Percentiles rank a stretch among this genome's conserved stretches.
phyloP scores from a whole-genome alignment of 176 grass and related monocot species.

The Elymus sibiricus region DNA sequence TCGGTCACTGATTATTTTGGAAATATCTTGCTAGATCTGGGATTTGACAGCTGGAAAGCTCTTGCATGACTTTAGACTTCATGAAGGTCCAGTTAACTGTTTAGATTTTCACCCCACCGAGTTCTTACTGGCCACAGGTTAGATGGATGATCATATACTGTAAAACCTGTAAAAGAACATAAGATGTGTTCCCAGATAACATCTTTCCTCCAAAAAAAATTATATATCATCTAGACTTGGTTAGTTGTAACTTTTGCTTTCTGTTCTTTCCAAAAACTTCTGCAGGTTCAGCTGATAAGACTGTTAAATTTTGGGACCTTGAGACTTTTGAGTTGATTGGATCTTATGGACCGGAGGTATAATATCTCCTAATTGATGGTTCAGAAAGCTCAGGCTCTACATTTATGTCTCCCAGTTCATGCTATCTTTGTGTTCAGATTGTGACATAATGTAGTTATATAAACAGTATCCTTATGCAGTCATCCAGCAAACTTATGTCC shows the following conservation, averaged over 20 bases:
- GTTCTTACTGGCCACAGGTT: conserved; percentile 90
- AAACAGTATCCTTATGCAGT: background rate
- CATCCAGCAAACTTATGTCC: conserved; percentile 5
- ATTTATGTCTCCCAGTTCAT: background rate
- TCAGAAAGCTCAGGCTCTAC: conserved; percentile 1
- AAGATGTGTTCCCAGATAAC: background rate
- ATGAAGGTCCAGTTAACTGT: conserved; percentile 83
- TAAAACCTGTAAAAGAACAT: background rate
- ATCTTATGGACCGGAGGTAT: conserved; percentile 85
- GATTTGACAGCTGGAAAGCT: conserved; percentile 95
- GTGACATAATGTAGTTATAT: background rate
- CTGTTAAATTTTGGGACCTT: conserved; percentile 95
- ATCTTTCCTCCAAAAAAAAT: background rate
- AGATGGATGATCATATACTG: conserved; percentile 4
- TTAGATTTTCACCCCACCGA: conserved; percentile 90
- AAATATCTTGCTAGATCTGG: conserved; percentile 64
- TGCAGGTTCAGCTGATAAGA: conserved; percentile 82
- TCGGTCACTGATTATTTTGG: conserved; percentile 14
- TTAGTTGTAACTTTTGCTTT: conserved; percentile 16
- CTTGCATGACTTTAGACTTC: conserved; percentile 73
- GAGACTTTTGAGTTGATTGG: conserved; percentile 95
- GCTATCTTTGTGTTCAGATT: background rate
- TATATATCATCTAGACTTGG: conserved; percentile 1
- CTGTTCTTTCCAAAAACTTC: conserved; percentile 32
- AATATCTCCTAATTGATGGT: conserved; percentile 18